phyloP scores from a whole-genome alignment of 208 protist species.

The Trypanosoma caninum region DNA sequence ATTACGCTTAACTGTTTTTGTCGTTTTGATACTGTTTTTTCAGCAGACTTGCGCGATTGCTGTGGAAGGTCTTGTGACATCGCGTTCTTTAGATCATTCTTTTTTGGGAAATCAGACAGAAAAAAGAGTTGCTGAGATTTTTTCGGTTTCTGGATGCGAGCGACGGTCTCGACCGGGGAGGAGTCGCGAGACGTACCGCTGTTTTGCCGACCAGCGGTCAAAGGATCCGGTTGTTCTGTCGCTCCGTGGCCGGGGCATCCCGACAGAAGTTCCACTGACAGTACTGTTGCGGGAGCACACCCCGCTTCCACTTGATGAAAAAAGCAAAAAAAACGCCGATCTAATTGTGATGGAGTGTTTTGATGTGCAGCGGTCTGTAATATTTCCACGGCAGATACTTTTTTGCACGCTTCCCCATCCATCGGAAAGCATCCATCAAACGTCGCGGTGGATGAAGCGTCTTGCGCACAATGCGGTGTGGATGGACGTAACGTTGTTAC shows the following conservation, averaged over 20 bases:
- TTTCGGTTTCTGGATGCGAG: conserved; percentile 55
- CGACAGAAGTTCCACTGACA: conserved; percentile 12
- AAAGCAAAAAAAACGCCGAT: neutral
- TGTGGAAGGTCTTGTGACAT: no score
- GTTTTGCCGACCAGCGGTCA: conserved; percentile 34
- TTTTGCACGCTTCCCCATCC: conserved; percentile 55
- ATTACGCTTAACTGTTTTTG: no score
- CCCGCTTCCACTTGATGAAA: conserved; percentile 1
- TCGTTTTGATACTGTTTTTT: no score
- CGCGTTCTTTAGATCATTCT: no score
- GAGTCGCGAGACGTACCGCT: conserved; percentile 35
- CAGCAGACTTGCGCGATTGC: no score
- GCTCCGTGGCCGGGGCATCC: conserved; percentile 55
- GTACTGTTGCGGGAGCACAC: conserved; percentile 16
- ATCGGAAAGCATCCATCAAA: neutral
- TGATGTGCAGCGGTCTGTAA: conserved; percentile 26
- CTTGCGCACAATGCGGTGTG: conserved; percentile 18
- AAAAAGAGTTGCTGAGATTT: conserved; percentile 32
- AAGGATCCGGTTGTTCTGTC: conserved; percentile 25
- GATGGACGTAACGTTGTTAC: conserved; percentile 35
- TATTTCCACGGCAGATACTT: conserved; percentile 64
- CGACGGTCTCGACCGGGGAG: conserved; percentile 2
- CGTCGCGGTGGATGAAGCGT: conserved; percentile 17
- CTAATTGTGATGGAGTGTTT: conserved; percentile 29
- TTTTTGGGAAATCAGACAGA: neutral